A percentile compares a stretch with the other conserved stretches of the same genome.
Conservation (phyloP, 2,329 filamentous ascomycete genomes). For the Clathrospora elynae region DNA sequence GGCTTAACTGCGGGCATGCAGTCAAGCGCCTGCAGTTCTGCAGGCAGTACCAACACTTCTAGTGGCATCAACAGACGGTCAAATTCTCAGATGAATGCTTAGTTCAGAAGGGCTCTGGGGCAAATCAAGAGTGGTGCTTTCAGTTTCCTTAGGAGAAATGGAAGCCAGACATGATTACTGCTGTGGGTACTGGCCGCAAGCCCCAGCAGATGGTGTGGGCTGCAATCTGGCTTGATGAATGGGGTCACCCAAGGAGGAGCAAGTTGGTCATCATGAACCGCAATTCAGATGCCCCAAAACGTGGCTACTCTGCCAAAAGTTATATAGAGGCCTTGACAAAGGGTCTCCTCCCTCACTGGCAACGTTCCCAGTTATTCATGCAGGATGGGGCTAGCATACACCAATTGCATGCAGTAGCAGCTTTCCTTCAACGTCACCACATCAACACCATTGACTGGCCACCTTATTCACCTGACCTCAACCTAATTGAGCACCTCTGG, state of each 20-base stretch:
- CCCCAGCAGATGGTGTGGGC: neutral
- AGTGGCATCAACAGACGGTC: neutral
- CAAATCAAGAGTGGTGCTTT: slow-evolving; percentile 1
- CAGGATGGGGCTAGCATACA: neutral
- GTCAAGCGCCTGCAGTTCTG: neutral
- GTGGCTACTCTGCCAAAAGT: neutral
- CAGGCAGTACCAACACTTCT: neutral
- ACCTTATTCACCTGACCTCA: neutral
- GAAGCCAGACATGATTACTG: neutral
- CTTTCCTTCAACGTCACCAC: neutral
- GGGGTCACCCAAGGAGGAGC: neutral
- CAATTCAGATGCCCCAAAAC: neutral
- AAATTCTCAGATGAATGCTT: slow-evolving; percentile 9
- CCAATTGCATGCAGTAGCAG: neutral
- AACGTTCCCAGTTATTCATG: neutral
- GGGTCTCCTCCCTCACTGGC: neutral
- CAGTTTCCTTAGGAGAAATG: neutral
- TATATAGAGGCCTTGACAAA: neutral
- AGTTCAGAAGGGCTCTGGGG: slow-evolving; percentile 2
- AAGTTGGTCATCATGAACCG: slow-evolving; percentile 5
- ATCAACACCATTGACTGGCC: neutral
- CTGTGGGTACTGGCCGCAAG: neutral
- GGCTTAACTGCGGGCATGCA: neutral
- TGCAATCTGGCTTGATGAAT: slow-evolving; percentile 2
- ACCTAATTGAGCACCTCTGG: neutral